phyloP scores from a whole-genome alignment of 2,329 filamentous ascomycete genomes.

The Microdochium trichocladiopsis region DNA sequence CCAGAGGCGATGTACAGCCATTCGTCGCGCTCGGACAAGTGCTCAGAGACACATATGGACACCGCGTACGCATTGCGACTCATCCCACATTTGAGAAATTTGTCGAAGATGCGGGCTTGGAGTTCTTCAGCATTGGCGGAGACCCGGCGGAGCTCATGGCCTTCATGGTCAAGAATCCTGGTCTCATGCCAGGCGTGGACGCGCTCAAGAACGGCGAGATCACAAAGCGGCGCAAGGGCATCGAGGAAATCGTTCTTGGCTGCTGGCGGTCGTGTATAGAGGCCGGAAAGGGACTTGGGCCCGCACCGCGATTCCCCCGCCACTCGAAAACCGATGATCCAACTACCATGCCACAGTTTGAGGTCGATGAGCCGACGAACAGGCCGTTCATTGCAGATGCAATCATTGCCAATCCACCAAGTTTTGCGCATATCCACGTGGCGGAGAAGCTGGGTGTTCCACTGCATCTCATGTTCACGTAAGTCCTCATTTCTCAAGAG shows the following conservation, averaged over 20 bases:
- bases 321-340: conserved; percentile 9
- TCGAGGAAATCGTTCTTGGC: conserved; percentile 61
- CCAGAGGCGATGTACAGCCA: conserved; percentile 48
- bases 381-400: conserved; percentile 23
- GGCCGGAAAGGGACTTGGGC: conserved; percentile 51
- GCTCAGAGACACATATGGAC: conserved; percentile 37
- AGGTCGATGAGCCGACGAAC: conserved; percentile 8
- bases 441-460: conserved; percentile 59
- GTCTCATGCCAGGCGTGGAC: conserved; percentile 65
- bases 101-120: conserved; percentile 41
- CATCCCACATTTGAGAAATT: conserved; percentile 47
- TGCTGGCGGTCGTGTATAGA: conserved; percentile 73
- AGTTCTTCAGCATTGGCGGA: conserved; percentile 51
- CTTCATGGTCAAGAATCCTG: conserved; percentile 73
- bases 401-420: conserved; percentile 52
- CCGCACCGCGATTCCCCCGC: conserved; percentile 31
- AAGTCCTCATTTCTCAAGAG: conserved; percentile 8
- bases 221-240: conserved; percentile 57
- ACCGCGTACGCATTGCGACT: conserved; percentile 50
- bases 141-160: conserved; percentile 42
- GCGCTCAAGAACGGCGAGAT: conserved; percentile 61
- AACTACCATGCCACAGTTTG: conserved; percentile 5
- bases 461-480: conserved; percentile 70
- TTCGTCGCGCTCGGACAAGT: conserved; percentile 49
- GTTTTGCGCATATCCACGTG: conserved; percentile 59